These are phyloP conservation scores for Myxozyma udenii DNA, from an alignment of 805 yeast species.

Conservation along the genomic window DNA sequence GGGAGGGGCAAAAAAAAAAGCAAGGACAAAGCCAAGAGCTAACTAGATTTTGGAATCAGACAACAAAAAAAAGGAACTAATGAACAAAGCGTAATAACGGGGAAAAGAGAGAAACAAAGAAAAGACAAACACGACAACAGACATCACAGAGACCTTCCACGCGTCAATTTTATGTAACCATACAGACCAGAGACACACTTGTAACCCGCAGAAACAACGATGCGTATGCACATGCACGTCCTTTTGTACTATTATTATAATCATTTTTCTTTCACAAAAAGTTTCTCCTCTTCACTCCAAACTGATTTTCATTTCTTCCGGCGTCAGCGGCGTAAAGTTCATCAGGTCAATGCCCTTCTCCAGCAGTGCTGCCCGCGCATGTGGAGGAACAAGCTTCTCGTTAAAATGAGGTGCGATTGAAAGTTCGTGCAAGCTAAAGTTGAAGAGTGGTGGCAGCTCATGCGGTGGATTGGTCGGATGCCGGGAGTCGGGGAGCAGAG, in stretches of 20 bases:
- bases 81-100: not conserved
- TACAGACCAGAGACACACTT: no score
- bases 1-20: no score
- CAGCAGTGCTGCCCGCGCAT: constrained; percentile 44
- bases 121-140: not conserved
- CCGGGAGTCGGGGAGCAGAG: constrained; percentile 44
- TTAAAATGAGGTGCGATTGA: constrained; percentile 44
- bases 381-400: constrained; percentile 41
- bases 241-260: not conserved
- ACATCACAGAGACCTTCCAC: no score
- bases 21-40: no score
- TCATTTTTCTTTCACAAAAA: not conserved
- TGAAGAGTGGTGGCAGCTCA: constrained; percentile 73
- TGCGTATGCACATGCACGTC: no score
- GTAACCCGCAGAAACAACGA: no score
- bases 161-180: no score
- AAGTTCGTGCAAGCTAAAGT: constrained; percentile 62
- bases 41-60: no score
- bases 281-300: constrained; percentile 16
- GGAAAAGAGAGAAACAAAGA: not conserved
- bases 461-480: constrained; percentile 68
- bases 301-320: constrained; percentile 32
- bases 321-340: constrained; percentile 57
- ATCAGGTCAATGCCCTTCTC: constrained; percentile 44
- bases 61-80: no score